Evolutionary conservation across 2,329 filamentous ascomycete species (phyloP).

Genomic region (Neofusicoccum ribis): DNA sequence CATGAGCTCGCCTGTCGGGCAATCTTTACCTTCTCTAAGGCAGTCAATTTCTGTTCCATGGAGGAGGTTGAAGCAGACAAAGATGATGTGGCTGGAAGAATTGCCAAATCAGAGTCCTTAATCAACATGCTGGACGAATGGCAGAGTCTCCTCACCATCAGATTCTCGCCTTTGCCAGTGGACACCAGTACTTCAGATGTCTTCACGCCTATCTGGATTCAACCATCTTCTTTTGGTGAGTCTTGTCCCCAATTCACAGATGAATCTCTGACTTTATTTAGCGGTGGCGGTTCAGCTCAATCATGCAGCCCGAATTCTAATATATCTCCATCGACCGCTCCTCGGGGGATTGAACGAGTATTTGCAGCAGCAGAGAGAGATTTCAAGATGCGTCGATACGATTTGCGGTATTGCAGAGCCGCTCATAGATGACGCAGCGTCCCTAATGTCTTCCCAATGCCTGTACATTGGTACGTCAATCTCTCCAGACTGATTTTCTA

Average conservation of each 20-base stretch:
- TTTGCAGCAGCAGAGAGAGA: constrained; percentile 43
- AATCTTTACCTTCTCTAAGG: constrained; percentile 57
- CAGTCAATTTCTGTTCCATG: constrained; percentile 60
- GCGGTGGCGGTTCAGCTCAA: constrained; percentile 54
- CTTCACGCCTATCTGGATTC: constrained; percentile 53
- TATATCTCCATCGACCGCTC: constrained; percentile 55
- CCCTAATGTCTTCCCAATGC: constrained; percentile 19
- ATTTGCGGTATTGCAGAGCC: constrained; percentile 9
- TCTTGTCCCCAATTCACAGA: neutral
- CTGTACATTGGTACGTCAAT: constrained; percentile 13
- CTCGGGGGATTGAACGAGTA: constrained; percentile 53
- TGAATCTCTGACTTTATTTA: constrained; percentile 21
- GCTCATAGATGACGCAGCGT: constrained; percentile 17
- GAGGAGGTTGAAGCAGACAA: constrained; percentile 48
- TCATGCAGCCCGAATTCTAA: constrained; percentile 54
- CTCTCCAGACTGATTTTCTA: neutral
- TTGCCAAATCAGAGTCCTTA: constrained; percentile 48
- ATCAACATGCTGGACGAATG: constrained; percentile 55
- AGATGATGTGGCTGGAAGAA: constrained; percentile 40
- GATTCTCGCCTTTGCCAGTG: constrained; percentile 45
- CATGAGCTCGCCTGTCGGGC: constrained; percentile 57
- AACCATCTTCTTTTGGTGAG: constrained; percentile 47
- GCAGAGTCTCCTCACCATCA: constrained; percentile 44
- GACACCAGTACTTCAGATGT: constrained; percentile 17
- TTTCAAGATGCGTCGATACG: constrained; percentile 49